Conservation (phyloP, 495 filamentous ascomycete genomes). For the Talaromyces liani region DNA sequence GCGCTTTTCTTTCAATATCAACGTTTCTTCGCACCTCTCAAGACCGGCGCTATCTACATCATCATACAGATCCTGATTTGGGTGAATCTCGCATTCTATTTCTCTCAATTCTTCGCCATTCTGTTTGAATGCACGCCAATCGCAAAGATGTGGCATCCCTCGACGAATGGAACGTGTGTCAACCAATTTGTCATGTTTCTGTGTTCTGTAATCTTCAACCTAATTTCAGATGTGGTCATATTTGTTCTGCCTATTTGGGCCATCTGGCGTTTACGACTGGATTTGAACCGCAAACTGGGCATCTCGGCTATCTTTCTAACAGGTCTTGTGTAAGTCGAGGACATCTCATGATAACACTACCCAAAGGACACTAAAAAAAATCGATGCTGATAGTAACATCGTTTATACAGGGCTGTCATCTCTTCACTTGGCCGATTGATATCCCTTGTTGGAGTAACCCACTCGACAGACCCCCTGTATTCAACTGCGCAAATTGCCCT, state of each 20-base stretch:
- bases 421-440: not conserved
- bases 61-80: not conserved
- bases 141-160: not conserved
- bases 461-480: not conserved
- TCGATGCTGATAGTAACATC: not conserved
- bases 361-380: not conserved
- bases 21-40: no score
- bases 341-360: not conserved
- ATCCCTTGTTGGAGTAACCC: not conserved
- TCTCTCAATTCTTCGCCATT: not conserved
- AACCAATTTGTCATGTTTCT: not conserved
- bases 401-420: not conserved
- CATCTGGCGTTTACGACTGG: not conserved
- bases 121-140: not conserved
- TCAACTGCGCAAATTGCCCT: not conserved
- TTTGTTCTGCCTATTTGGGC: not conserved
- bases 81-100: not conserved
- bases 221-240: not conserved
- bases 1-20: no score
- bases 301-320: not conserved
- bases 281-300: not conserved
- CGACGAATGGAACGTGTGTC: not conserved
- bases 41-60: no score
- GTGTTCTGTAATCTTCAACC: not conserved
- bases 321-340: not conserved